Percentiles rank a stretch among this genome's conserved stretches.
These are phyloP conservation scores for Ogataea salicorniae DNA, from an alignment of 805 yeast species.

Conservation along the genomic window DNA sequence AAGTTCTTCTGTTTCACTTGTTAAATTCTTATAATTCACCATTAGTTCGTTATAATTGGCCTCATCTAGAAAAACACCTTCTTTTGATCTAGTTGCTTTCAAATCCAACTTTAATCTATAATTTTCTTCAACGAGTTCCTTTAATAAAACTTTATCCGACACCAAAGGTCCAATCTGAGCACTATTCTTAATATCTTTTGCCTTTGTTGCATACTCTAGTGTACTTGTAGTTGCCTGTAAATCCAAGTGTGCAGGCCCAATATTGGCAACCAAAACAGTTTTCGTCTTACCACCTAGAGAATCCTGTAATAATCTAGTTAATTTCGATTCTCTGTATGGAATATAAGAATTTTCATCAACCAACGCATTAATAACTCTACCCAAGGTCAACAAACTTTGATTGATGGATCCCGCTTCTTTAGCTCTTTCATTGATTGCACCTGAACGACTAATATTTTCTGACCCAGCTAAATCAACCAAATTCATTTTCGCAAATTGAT, in stretches of 20 bases:
- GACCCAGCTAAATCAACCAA: slow-evolving; percentile 94
- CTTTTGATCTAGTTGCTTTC: slow-evolving; percentile 54
- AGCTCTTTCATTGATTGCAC: slow-evolving; percentile 81
- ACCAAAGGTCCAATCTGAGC: slow-evolving; percentile 45
- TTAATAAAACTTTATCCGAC: slow-evolving; percentile 39
- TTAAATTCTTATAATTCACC: slow-evolving; percentile 43
- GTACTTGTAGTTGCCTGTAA: slow-evolving; percentile 49
- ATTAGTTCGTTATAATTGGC: slow-evolving; percentile 50
- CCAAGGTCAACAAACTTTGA: slow-evolving; percentile 80
- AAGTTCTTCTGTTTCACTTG: slow-evolving; percentile 45
- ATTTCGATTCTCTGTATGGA: slow-evolving; percentile 73
- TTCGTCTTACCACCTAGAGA: slow-evolving; percentile 84
- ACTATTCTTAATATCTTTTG: slow-evolving; percentile 46
- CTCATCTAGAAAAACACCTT: slow-evolving; percentile 61
- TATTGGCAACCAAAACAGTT: slow-evolving; percentile 82
- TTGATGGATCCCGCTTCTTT: slow-evolving; percentile 93
- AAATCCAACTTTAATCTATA: slow-evolving; percentile 46
- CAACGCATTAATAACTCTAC: slow-evolving; percentile 77
- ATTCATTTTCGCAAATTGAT: slow-evolving; percentile 39
- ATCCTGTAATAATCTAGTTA: slow-evolving; percentile 70
- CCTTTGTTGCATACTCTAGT: slow-evolving; percentile 51
- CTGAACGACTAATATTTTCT: slow-evolving; percentile 82
- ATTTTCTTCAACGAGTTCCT: slow-evolving; percentile 42
- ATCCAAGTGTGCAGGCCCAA: slow-evolving; percentile 57
- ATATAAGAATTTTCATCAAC: slow-evolving; percentile 64